A percentile compares a stretch with the other conserved stretches of the same genome.
Evolutionary conservation across 345 rosid species (phyloP).

Genomic region (Zanthoxylum bungeanum): DNA sequence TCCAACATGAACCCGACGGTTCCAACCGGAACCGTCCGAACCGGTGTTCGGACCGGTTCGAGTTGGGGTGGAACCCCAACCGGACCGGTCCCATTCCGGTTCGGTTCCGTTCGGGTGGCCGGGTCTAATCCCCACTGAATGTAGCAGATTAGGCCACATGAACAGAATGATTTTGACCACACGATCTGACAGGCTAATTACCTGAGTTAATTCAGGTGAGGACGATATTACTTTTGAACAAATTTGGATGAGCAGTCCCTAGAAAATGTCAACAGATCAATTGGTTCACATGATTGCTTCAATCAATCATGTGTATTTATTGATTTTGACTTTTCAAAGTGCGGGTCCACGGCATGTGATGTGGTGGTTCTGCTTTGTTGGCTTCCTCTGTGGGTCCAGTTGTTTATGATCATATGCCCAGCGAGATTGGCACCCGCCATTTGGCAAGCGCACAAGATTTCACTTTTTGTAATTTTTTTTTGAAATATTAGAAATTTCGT

Average conservation of each 20-base stretch:
- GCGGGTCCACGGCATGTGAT: not conserved
- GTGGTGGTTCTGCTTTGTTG: not conserved
- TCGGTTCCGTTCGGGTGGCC: too few relatives aligned
- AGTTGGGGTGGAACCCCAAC: too few relatives aligned
- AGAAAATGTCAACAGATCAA: slow-evolving; percentile 2
- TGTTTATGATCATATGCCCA: not conserved
- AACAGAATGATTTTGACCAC: not conserved
- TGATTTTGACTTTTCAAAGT: not conserved
- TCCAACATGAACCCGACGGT: too few relatives aligned
- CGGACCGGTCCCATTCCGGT: too few relatives aligned
- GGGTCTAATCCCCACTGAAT: too few relatives aligned
- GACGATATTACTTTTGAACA: not conserved
- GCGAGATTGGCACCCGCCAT: not conserved
- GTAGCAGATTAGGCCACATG: not conserved
- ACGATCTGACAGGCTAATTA: not conserved
- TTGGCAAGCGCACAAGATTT: not conserved
- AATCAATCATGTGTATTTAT: not conserved
- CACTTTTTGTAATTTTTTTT: too few relatives aligned
- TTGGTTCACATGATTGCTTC: slow-evolving; percentile 3
- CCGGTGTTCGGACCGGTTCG: too few relatives aligned
- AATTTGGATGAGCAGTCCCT: not conserved
- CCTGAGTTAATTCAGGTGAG: not conserved
- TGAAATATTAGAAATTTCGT: too few relatives aligned
- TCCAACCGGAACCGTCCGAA: too few relatives aligned
- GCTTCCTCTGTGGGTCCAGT: not conserved